These are phyloP conservation scores for Suillus variegatus DNA, from an alignment of 768 basidiomycete species.

Conservation along the genomic window DNA sequence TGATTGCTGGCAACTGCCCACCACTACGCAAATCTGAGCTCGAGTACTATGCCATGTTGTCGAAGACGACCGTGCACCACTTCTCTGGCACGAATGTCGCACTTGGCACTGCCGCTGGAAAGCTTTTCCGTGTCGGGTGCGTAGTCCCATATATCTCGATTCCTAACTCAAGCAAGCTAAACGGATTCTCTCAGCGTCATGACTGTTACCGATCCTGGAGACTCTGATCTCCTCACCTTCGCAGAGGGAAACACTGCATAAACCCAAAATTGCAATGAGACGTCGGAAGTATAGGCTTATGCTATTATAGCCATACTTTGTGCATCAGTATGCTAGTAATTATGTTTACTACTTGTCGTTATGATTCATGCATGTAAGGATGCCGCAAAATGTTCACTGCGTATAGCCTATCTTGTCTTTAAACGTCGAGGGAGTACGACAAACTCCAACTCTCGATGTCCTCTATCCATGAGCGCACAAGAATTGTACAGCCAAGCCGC, in stretches of 20 bases:
- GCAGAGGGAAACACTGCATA: conserved; percentile 53
- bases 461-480: background rate
- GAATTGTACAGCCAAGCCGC: background rate
- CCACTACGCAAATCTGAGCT: conserved; percentile 99
- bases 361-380: background rate
- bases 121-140: conserved; percentile 97
- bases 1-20: conserved; percentile 99
- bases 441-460: background rate
- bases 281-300: too few species aligned
- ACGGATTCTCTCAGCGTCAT: conserved; percentile 67
- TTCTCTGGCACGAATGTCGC: conserved; percentile 97
- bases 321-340: too few species aligned
- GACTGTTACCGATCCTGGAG: conserved; percentile 95
- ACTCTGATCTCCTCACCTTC: conserved; percentile 91
- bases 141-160: conserved; percentile 19
- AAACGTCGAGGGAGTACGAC: too few species aligned
- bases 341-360: background rate
- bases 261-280: too few species aligned
- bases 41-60: conserved; percentile 99
- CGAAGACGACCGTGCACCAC: conserved; percentile 98
- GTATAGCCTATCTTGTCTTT: too few species aligned
- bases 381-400: background rate
- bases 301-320: too few species aligned
- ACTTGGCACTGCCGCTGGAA: conserved; percentile 97
- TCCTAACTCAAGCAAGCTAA: background rate